Base-by-base conservation (phyloP, 495 filamentous ascomycete species). In the Daldinia grandis region DNA sequence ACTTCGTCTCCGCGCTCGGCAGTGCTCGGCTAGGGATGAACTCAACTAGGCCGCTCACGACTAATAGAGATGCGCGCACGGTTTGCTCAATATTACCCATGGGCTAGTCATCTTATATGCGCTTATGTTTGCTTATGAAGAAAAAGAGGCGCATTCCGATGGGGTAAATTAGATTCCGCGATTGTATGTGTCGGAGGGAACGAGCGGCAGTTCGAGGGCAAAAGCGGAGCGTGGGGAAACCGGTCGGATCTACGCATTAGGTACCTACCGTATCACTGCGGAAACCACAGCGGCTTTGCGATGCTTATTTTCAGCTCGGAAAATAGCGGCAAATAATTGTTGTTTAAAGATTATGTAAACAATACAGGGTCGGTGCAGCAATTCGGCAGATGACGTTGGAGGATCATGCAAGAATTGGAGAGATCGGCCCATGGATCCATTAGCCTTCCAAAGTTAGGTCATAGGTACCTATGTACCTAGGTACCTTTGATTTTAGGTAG, bases 11-110 rank as follows among this genome's bases (percentile, higher is more conserved):
- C 71, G 62, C 71, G 71, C 66, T 70, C 66, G 66, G 64, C 71
- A 68, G 50, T 55, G 44, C 56, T 76, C 75, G 75, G 75, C 69
- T 76, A 75, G 60, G 58, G 55, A 66, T 68, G 64, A 58, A 67
- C 40, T 58, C 61, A 38, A 33, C 19, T 12, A 47, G 12, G 9
- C 57, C 21, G 49, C 24, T 19, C 51, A 21, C 27, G 33, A 42
- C 50, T 44, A n/a, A 67, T 12, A 38, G 37, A 24, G 15, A 58
- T 30, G 37, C 33, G 42, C 44, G 51, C 62, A 56, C 42, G 55
- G 19, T 24, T 50, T 65, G 9, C 38, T 58, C 27, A 17, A 58
- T 65, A 50, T 47, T 37, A 37, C 8, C 31, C 19, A n/a, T 0
- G 10, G 12, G 27, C 38, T 51, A 37, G 9, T 19, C 33, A 53